phyloP scores from a whole-genome alignment of 768 basidiomycete genomes.

The Dioszegia crocea region DNA sequence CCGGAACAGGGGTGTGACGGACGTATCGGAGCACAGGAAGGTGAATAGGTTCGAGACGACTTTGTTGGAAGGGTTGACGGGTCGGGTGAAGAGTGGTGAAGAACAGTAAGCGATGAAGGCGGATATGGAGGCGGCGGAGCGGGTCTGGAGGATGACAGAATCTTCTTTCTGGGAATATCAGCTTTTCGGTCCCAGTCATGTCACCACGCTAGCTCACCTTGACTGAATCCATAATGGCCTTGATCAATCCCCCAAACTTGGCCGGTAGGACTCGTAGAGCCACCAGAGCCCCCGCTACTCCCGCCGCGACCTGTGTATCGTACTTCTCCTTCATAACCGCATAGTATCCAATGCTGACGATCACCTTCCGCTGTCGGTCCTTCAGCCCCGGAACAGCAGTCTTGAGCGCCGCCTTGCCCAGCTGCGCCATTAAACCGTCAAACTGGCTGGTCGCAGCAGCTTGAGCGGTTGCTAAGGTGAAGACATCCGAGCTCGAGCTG shows the following conservation, averaged over 20 bases:
- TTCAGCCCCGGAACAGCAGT: constrained; percentile 65
- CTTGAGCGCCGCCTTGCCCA: constrained; percentile 70
- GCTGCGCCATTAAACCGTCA: constrained; percentile 65
- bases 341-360: constrained; percentile 71
- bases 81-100: constrained; percentile 55
- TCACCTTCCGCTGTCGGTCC: constrained; percentile 69
- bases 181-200: constrained; percentile 46
- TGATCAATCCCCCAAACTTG: constrained; percentile 93
- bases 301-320: constrained; percentile 80
- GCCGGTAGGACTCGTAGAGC: constrained; percentile 79
- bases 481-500: constrained; percentile 61
- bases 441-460: constrained; percentile 67
- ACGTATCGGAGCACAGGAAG: constrained; percentile 87
- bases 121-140: constrained; percentile 80
- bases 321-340: constrained; percentile 75
- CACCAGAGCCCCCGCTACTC: constrained; percentile 86
- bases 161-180: constrained; percentile 58
- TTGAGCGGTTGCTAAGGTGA: constrained; percentile 74
- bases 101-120: constrained; percentile 83
- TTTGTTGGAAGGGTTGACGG: constrained; percentile 85
- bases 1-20: constrained; percentile 83
- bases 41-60: constrained; percentile 96
- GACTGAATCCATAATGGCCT: constrained; percentile 94
- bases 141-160: constrained; percentile 77
- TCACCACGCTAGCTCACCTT: constrained; percentile 59